Evolutionary conservation across 305 asterid genomes (phyloP).

Genomic region (Nicotiana rustica): DNA sequence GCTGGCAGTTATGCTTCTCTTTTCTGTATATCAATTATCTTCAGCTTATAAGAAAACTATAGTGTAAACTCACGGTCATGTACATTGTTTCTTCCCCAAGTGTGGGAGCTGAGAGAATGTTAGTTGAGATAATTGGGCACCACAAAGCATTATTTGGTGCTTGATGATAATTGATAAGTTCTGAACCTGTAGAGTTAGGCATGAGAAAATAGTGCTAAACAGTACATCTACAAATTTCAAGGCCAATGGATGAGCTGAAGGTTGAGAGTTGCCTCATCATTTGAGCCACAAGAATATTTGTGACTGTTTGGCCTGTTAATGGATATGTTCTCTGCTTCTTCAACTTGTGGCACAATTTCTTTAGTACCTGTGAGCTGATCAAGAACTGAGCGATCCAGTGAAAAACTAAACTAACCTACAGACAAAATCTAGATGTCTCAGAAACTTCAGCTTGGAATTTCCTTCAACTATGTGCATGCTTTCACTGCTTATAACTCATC

Average conservation of each 20-base stretch:
- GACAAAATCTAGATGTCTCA: slow-evolving; percentile 26
- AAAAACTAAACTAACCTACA: not conserved
- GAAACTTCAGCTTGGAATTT: not conserved
- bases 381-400: not conserved
- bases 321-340: not conserved
- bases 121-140: not conserved
- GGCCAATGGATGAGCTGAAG: not conserved
- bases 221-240: not conserved
- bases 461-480: not conserved
- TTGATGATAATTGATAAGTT: slow-evolving; percentile 4
- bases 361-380: slow-evolving; percentile 17
- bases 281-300: not conserved
- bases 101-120: not conserved
- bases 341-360: not conserved
- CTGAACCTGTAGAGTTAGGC: slow-evolving; percentile 3
- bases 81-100: not conserved
- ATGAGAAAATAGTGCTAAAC: slow-evolving; percentile 6
- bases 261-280: slow-evolving; percentile 16
- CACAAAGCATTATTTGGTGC: not conserved
- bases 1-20: slow-evolving; percentile 21
- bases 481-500: not conserved
- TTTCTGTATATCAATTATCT: slow-evolving; percentile 19
- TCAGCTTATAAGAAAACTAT: not conserved
- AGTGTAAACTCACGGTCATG: not conserved
- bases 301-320: slow-evolving; percentile 19